Evolutionary conservation across 2,329 filamentous ascomycete species (phyloP).

Genomic region (Paradendryphiella salina): DNA sequence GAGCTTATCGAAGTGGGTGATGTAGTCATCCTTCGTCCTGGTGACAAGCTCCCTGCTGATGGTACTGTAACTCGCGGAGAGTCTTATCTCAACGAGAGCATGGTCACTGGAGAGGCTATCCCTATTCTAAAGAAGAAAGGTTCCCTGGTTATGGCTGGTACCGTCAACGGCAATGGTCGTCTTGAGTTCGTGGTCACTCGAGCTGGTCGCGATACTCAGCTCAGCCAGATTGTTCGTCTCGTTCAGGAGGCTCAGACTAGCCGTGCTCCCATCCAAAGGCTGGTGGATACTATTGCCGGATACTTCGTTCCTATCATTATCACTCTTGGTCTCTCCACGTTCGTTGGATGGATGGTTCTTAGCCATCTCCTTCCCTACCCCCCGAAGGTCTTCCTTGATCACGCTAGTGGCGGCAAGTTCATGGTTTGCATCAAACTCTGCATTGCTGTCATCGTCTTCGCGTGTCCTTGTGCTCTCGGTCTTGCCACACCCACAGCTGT

Average conservation of each 20-base stretch:
- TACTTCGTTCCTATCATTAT: slow-evolving; percentile 94
- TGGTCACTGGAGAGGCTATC: slow-evolving; percentile 98
- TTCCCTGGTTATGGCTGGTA: slow-evolving; percentile 81
- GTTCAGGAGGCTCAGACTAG: slow-evolving; percentile 96
- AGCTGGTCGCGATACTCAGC: slow-evolving; percentile 90
- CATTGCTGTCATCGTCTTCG: slow-evolving; percentile 98
- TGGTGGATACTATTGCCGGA: slow-evolving; percentile 88
- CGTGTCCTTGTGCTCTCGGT: slow-evolving; percentile 94
- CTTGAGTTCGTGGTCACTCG: slow-evolving; percentile 91
- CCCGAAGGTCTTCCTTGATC: slow-evolving; percentile 82
- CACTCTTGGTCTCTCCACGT: slow-evolving; percentile 79
- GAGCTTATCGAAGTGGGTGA: slow-evolving; percentile 94
- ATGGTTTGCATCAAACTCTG: slow-evolving; percentile 98
- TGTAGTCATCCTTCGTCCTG: slow-evolving; percentile 87
- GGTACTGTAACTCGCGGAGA: slow-evolving; percentile 84
- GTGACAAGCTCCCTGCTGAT: slow-evolving; percentile 95
- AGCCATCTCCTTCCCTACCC: slow-evolving; percentile 82
- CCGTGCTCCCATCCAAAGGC: slow-evolving; percentile 88
- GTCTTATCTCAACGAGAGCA: slow-evolving; percentile 94
- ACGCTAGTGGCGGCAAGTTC: slow-evolving; percentile 81
- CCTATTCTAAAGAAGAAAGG: slow-evolving; percentile 88
- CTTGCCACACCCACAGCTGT: slow-evolving; percentile 94
- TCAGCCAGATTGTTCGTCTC: slow-evolving; percentile 97
- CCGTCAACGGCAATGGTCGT: slow-evolving; percentile 90
- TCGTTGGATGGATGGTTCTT: slow-evolving; percentile 90